phyloP scores from a whole-genome alignment of 2,329 filamentous ascomycete genomes.

The Clonostachys byssicola region DNA sequence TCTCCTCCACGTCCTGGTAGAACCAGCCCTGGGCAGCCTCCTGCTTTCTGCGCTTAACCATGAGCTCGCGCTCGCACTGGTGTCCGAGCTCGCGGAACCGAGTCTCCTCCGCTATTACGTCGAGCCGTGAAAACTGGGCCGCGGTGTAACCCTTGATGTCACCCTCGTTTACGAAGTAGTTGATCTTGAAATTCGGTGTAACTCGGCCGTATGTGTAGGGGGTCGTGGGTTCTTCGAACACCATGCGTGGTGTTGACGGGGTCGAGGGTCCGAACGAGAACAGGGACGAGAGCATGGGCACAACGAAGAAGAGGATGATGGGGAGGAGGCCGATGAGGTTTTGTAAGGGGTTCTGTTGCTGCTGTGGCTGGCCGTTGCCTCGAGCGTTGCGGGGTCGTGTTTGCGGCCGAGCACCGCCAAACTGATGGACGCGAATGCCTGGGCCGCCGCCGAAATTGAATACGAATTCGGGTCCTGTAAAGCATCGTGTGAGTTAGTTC shows the following conservation, averaged over 20 bases:
- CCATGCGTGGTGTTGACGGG: conserved; percentile 61
- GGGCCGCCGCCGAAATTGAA: conserved; percentile 93
- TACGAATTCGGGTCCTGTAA: conserved; percentile 79
- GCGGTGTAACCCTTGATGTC: conserved; percentile 70
- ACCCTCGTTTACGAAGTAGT: conserved; percentile 80
- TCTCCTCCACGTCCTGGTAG: conserved; percentile 73
- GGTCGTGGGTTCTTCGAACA: conserved; percentile 66
- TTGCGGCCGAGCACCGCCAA: conserved; percentile 76
- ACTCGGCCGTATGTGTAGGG: conserved; percentile 73
- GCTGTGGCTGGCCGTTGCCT: conserved; percentile 43
- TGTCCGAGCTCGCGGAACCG: conserved; percentile 64
- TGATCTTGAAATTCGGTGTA: conserved; percentile 66
- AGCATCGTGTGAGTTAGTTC: neutral
- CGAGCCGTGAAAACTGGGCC: conserved; percentile 69
- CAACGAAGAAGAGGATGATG: conserved; percentile 82
- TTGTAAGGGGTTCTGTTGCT: conserved; percentile 46
- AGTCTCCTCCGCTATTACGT: conserved; percentile 70
- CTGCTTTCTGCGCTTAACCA: conserved; percentile 59
- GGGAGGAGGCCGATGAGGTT: conserved; percentile 76
- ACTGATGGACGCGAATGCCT: conserved; percentile 91
- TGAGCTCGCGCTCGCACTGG: conserved; percentile 72
- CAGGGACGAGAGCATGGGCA: conserved; percentile 77
- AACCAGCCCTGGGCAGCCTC: conserved; percentile 88
- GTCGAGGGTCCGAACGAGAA: conserved; percentile 49
- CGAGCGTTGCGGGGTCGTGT: conserved; percentile 67